Percentiles rank a stretch among this genome's conserved stretches.
Conservation (phyloP, 768 basidiomycete species). For the Exidia glandulosa region DNA sequence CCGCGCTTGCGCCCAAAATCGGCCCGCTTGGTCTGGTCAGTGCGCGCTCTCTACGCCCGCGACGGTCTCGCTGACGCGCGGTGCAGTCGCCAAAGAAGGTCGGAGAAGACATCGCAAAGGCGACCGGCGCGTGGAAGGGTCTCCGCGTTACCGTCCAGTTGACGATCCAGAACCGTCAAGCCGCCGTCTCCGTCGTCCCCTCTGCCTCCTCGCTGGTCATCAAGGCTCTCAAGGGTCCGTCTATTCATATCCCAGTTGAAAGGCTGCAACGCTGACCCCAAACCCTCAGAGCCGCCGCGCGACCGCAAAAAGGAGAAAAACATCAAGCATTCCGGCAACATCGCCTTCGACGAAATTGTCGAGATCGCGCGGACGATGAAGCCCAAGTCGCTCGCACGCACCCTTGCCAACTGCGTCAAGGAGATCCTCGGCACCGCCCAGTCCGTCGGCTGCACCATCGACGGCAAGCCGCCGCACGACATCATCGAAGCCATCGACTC, state of each 20-base stretch:
- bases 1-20: conserved; percentile 98
- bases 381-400: conserved; percentile 87
- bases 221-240: conserved; percentile 88
- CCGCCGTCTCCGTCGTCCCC: conserved; percentile 90
- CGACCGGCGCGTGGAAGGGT: conserved; percentile 97
- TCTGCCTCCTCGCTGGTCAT: conserved; percentile 97
- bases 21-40: conserved; percentile 98
- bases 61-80: conserved; percentile 8
- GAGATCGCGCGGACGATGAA: conserved; percentile 96
- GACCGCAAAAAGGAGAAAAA: conserved; percentile 99
- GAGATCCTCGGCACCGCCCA: conserved; percentile 98
- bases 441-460: conserved; percentile 92
- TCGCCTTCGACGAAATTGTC: conserved; percentile 85
- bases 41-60: conserved; percentile 3
- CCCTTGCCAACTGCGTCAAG: conserved; percentile 80
- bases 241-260: background rate
- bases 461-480: conserved; percentile 88
- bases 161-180: conserved; percentile 99
- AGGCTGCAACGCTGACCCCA: background rate
- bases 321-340: conserved; percentile 96
- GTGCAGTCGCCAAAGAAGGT: conserved; percentile 97
- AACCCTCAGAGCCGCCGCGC: conserved; percentile 77
- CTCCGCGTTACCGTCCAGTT: conserved; percentile 98
- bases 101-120: conserved; percentile 99
- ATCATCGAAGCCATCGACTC: conserved; percentile 79